A percentile compares a stretch with the other conserved stretches of the same genome.
Conservation (phyloP, 805 yeast species). For the Candida chauliodis region DNA sequence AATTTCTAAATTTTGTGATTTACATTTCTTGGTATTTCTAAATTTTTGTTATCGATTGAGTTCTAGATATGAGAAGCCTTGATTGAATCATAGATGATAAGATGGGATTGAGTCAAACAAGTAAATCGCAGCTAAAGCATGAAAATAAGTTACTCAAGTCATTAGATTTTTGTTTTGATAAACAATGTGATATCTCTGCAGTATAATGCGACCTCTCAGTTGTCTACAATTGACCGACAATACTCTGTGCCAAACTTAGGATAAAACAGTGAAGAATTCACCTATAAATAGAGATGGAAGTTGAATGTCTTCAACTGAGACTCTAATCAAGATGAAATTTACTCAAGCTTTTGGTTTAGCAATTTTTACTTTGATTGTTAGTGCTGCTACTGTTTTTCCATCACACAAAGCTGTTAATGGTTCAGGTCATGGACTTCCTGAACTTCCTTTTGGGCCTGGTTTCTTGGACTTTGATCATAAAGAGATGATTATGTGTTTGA, state of each 20-base stretch:
- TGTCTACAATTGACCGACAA: too few relatives aligned
- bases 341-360: background rate
- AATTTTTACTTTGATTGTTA: background rate
- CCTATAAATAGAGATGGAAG: too few relatives aligned
- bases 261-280: background rate
- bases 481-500: background rate
- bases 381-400: slow-evolving; percentile 1
- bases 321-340: background rate
- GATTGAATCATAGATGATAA: too few relatives aligned
- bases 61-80: too few relatives aligned
- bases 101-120: too few relatives aligned
- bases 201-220: too few relatives aligned
- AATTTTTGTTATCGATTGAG: background rate
- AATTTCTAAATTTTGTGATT: background rate
- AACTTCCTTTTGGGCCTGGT: background rate
- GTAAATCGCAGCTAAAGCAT: too few relatives aligned
- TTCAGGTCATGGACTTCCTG: background rate
- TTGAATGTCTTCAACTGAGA: too few relatives aligned
- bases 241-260: too few relatives aligned
- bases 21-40: slow-evolving; percentile 1
- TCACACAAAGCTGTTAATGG: background rate
- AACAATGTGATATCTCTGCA: too few relatives aligned
- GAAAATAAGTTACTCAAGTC: too few relatives aligned
- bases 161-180: too few relatives aligned
- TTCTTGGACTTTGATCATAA: background rate